Base-by-base conservation (phyloP, 495 filamentous ascomycete genomes). In the Xylaria acuta region DNA sequence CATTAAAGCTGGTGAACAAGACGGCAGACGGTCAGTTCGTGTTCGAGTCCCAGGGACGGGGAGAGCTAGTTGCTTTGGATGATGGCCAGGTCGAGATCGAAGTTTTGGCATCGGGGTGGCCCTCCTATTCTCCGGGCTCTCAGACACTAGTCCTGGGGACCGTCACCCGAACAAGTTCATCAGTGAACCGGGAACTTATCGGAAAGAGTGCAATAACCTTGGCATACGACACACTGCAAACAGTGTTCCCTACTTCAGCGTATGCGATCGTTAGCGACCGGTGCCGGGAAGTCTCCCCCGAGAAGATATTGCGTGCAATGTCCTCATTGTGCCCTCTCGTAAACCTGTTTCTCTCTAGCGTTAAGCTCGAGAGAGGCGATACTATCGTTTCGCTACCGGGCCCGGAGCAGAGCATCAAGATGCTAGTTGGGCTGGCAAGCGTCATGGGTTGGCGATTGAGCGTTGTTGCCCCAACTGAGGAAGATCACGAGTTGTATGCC, bases 361-460 rank as follows among this genome's bases (percentile, higher is more conserved):
- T 62, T 59, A 75, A 72, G 18, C 65, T 75, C 7, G 70, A 63
- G 63, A 62, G 45, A 27, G 70, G 60, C 16, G 70, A 75, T 11
- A 66, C 45, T 32, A 54, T 75, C 51, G 34, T 72, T 20, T 75
- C 73, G 49, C 41, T 75, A 16, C 73, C 73, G 2, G 73, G 73
- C 18, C 70, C 70, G 2, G 68, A 67, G 8, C 30, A 56, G 22
- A 67, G 64, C 16, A 64, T 72, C 38, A 66, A 63, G n/a, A 59
- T 65, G 60, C 22, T 75, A 9, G 62, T 43, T 3, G 66, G 25
- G 36, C 70, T 75, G 5, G 38, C 70, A 3, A 67, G 18, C 20
- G 51, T 40, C n/a, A 58, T 75, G 25, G 67, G 34, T 18, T 75
- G 73, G 73, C 67, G 51, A 22, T 22, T 75, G 3, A 66, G 41